These are phyloP conservation scores for Debaryomyces subglobosus DNA, from an alignment of 1,139 yeast genomes.

Conservation along the genomic window DNA sequence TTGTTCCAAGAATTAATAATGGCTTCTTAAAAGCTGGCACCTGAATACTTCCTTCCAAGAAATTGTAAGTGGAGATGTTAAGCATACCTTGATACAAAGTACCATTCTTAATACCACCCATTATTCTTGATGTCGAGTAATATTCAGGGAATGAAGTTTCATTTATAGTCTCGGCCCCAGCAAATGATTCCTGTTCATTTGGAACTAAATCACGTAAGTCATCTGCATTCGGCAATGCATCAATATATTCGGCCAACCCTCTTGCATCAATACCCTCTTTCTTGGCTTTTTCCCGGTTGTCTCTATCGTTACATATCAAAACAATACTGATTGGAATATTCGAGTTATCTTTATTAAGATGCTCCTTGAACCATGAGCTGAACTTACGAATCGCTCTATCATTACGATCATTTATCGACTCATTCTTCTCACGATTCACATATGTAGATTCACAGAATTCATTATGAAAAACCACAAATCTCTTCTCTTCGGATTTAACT, in stretches of 20 bases:
- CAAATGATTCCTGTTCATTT: conserved; percentile 37
- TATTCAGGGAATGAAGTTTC: conserved; percentile 77
- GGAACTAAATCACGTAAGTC: conserved; percentile 84
- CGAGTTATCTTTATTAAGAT: conserved; percentile 48
- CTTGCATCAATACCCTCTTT: conserved; percentile 57
- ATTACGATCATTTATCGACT: conserved; percentile 85
- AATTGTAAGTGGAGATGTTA: conserved; percentile 81
- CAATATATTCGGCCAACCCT: conserved; percentile 67
- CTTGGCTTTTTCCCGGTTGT: conserved; percentile 62
- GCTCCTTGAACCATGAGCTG: conserved; percentile 71
- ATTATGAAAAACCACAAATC: conserved; percentile 91
- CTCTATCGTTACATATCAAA: conserved; percentile 77
- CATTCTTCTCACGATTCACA: conserved; percentile 63
- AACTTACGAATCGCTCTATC: conserved; percentile 87
- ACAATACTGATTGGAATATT: conserved; percentile 52
- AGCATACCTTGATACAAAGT: conserved; percentile 85
- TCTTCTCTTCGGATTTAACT: conserved; percentile 75
- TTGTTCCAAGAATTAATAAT: conserved; percentile 77
- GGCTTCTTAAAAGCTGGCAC: conserved; percentile 81
- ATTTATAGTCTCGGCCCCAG: conserved; percentile 20
- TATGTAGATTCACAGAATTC: conserved; percentile 81
- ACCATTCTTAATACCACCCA: conserved; percentile 91
- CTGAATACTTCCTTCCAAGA: conserved; percentile 82
- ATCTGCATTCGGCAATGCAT: conserved; percentile 72
- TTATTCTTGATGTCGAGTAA: conserved; percentile 75